phyloP scores from a whole-genome alignment of 2,329 filamentous ascomycete species.

The Huntiella abstrusa region DNA sequence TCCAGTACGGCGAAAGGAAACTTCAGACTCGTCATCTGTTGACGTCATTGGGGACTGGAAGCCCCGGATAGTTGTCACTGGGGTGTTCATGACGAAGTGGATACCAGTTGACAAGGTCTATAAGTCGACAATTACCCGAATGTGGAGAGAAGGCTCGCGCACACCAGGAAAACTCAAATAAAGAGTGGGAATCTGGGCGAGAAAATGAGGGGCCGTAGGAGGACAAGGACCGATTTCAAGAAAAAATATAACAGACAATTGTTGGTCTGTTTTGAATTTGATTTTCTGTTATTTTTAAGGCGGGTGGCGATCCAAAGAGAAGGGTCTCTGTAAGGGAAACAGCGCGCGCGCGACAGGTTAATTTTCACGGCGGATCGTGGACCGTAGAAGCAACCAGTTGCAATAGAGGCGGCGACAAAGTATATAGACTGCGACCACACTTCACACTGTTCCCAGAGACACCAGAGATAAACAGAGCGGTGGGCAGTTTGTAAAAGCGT shows the following conservation, averaged over 20 bases:
- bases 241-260: too few species aligned
- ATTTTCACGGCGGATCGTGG: conserved; percentile 7
- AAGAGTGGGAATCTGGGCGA: conserved; percentile 6
- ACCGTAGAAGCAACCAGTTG: neutral
- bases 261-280: too few species aligned
- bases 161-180: conserved; percentile 10
- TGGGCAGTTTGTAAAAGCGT: neutral
- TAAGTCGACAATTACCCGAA: conserved; percentile 7
- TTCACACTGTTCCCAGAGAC: neutral
- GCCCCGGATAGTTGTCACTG: conserved; percentile 33
- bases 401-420: neutral
- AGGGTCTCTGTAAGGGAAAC: neutral
- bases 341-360: neutral
- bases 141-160: conserved; percentile 10
- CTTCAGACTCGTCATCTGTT: conserved; percentile 38
- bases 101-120: conserved; percentile 3
- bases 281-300: too few species aligned
- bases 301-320: neutral
- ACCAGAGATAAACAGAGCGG: neutral
- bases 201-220: conserved; percentile 2
- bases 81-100: conserved; percentile 14
- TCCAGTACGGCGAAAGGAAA: neutral
- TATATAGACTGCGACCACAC: neutral
- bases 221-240: neutral
- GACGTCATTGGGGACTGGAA: conserved; percentile 36